These are phyloP conservation scores for Chionographis japonica DNA, from an alignment of 106 monocot species.

Conservation along the genomic window DNA sequence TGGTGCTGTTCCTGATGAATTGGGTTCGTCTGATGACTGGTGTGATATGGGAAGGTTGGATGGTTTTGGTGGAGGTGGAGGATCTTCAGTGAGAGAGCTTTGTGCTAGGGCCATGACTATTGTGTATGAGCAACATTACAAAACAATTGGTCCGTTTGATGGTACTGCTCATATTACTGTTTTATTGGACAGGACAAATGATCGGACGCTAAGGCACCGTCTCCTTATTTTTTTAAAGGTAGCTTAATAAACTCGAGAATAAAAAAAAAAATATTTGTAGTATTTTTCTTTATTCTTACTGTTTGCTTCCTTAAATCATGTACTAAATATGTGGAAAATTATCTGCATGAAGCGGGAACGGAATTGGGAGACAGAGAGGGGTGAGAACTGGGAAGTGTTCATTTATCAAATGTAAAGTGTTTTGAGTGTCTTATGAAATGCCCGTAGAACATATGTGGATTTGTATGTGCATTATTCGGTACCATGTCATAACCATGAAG, in stretches of 20 bases:
- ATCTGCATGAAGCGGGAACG: no score
- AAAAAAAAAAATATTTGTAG: not conserved
- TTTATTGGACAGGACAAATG: constrained; percentile 90
- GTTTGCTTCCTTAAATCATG: no score
- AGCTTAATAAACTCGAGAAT: not conserved
- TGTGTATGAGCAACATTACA: constrained; percentile 96
- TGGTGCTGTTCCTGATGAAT: constrained; percentile 94
- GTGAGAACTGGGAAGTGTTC: no score
- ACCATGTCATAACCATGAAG: no score
- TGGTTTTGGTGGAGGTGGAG: constrained; percentile 99
- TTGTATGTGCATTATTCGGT: no score
- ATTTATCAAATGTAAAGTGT: no score
- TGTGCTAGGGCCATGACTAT: constrained; percentile 98
- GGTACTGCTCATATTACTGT: constrained; percentile 97
- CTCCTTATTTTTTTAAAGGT: constrained; percentile 90
- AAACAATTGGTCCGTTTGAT: constrained; percentile 88
- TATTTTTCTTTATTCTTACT: not conserved
- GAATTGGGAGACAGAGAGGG: no score
- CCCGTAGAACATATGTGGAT: no score
- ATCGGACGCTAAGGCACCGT: constrained; percentile 81
- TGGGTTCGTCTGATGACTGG: constrained; percentile 97
- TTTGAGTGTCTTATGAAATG: no score
- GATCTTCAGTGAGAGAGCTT: constrained; percentile 92
- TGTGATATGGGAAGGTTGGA: constrained; percentile 97
- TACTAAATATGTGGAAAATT: no score